Evolutionary conservation across 2,329 filamentous ascomycete genomes (phyloP), one percentile per base, ranked within the genome.

Genomic region (Penicillium sp.): DNA sequence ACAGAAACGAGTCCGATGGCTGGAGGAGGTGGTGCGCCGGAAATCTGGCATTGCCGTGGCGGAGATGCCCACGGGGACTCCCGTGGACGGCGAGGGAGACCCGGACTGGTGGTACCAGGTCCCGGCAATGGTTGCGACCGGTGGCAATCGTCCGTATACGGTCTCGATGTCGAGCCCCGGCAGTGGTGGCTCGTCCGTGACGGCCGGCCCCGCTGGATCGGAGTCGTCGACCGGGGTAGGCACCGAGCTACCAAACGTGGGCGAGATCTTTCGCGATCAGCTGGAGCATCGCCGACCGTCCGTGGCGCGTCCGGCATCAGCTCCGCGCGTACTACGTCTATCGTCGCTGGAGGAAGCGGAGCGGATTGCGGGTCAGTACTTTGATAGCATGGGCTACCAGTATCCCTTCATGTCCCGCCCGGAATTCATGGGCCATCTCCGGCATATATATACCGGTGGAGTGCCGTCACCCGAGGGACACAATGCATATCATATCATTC

Each of bases 201-300:
- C 59, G 28, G 52, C 47, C 39, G 64, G 40, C 28, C 61, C 41
- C 13, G 51, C 42, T 25, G 51, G 41, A 6, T 61, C 60, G 2
- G 59, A 64, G 25, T 45, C 63, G 2, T 56, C 60, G 9, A 54
- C 54, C 1, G 58, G 54, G 1, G 60, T 70, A 20, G 66, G 66
- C 0, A 60, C 64, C 0, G 68, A 71, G 42, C 50, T 73, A 11
- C 70, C 70, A 9, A 72, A 73, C 33, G 68, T 73, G 5, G 68
- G 70, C 10, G 70, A 73, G 49, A 70, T 73, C 33, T 72, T 73
- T 57, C 67, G 70, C 40, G 69, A 73, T 51, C 65, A 71, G 41
- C 53, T 73, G 8, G 70, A 73, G 56, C 66, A 73, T 48, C 68
- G 70, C 18, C 64, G 65, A 13, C 69, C 64, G 13, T 67, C 68